Evolutionary conservation across 192 early-diverging fungal species (phyloP), one percentile per base, ranked within the genome.

Genomic region (Coemansia reversa): DNA sequence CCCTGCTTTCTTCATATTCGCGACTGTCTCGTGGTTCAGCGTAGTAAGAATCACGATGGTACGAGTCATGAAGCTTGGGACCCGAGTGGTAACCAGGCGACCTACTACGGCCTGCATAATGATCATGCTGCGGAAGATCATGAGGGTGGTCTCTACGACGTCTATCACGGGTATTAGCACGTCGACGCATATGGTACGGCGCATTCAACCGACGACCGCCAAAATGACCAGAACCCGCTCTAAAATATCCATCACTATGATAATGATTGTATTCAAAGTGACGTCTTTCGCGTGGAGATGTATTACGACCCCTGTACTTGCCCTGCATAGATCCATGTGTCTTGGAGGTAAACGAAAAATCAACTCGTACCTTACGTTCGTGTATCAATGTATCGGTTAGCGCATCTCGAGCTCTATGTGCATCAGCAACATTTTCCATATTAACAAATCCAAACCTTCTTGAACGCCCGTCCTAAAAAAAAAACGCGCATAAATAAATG

Each of bases 381-480:
- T 79, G 71, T 51, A 79, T 18, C 25, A 65, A 22, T 1, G 71
- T 70, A 9, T 59, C 68, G 16, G 64, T 62, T 0, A 66, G 35
- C 4, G 67, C 67, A 16, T 67, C 65, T 18, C 76, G 64, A 16
- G 76, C 76, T 27, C 23, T 45, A 51, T 74, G 71, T 7, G 76
- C 76, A 24, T 74, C 72, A 9, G 42, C 58, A 6, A 70, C 28
- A 32, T 67, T 62, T 14, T 53, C 55, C 76, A 79, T 79, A 39
- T 74, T 79, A 53, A 79, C 51, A 50, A 79, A 79, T 24, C 57
- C 76, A 62, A 66, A 79, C 9, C 76, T 67, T 39, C 76, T 45
- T n/a, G 76, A 79, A 20, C 72, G 76, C 9, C 72, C 72, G 12
- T 74, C 68, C 76, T 79, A 74, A 62, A 57, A n/a, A n/a, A 74